Evolutionary conservation across 768 basidiomycete species (phyloP), one percentile per base, ranked within the genome.

Genomic region (Boletus rufocinnamomeus): DNA sequence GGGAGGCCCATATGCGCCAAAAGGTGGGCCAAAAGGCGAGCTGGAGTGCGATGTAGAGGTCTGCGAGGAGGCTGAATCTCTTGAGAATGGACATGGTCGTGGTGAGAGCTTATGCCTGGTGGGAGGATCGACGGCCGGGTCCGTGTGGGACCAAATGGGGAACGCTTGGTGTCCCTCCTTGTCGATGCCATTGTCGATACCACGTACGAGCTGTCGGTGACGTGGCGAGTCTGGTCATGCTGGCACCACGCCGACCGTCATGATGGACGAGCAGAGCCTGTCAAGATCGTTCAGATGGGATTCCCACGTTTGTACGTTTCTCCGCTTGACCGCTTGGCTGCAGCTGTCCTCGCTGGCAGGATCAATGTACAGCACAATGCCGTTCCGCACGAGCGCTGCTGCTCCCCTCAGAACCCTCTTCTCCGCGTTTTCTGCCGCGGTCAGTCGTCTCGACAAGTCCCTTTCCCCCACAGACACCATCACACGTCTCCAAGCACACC

Each of bases 371-470:
- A 7, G 28, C 28, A 6, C 28, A 3, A 60, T 57, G 52, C 7
- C 43, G 2, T 47, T 63, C 14, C 63, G 61, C 21, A 23, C 57
- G 34, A 53, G 46, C 32, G 35, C 45, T n/a, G 10, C 32, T 38
- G 34, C 48, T 3, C 51, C 60, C 6, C 21, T 60, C 30, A 61
- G 59, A 34, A 58, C 58, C 13, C 52, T 79, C 35, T 28, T 71
- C 4, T 50, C 75, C 40, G 88, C 89, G 21, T 71, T 92, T 48
- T 58, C 79, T 23, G 82, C 86, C 25, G 89, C 83, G 4, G 80
- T 87, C 11, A 82, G 77, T 30, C 82, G 88, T 10, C 77, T 93
- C 28, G 89, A 93, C 79, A 88, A 86, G 72, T 90, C 88, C 0
- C 68, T 91, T n/a, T 84, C 85, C 13, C 91, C 91, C 2, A 64